Evolutionary conservation across 2,329 filamentous ascomycete species (phyloP), one percentile per base, ranked within the genome.

Genomic region (Sordariomycetes sp.): DNA sequence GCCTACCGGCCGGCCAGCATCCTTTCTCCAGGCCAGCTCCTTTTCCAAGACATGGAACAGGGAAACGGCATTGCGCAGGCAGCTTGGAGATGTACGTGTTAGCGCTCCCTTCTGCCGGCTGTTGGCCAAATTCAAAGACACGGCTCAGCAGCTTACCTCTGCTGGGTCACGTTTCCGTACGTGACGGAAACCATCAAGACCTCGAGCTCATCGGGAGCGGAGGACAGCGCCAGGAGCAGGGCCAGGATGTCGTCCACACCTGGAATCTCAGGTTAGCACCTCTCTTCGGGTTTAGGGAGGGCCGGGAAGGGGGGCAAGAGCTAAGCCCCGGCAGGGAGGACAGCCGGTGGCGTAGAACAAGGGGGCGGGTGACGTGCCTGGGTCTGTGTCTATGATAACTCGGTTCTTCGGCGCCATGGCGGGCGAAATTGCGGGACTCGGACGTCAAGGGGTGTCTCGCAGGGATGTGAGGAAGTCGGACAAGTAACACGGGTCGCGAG

Each of bases 341-440:
- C 22, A 22, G 11, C 22, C 12, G 34, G 34, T 24, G 53, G 53
- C 28, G 34, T 37, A 37, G 32, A 54, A 8, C 52, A 28, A 6
- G 11, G 18, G 37, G 54, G 32, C 46, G n/a, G 1, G 32, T 37
- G 3, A 63, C 70, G 64, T 77, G 89, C 92, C 75, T 64, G 93
- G 93, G 70, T 97, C 94, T 2, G 93, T 97, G 69, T 99, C 94
- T 66, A 99, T 94, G 66, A 99, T 97, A 64, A 99, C 86, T 57
- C 55, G 50, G 66, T 87, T 85, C 66, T 83, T 84, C 32, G 85
- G 80, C 58, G 82, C 78, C 86, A 89, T 89, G 59, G 53, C 65
- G 59, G 51, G 43, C 22, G 46, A 50, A 50, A 50, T 50, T 22
- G 22, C 46, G 5, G 46, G n/a, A 50, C 46, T 50, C 46, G 20